These are phyloP conservation scores for Whalleya microplaca DNA, from an alignment of 2,329 filamentous ascomycete genomes.

Conservation along the genomic window DNA sequence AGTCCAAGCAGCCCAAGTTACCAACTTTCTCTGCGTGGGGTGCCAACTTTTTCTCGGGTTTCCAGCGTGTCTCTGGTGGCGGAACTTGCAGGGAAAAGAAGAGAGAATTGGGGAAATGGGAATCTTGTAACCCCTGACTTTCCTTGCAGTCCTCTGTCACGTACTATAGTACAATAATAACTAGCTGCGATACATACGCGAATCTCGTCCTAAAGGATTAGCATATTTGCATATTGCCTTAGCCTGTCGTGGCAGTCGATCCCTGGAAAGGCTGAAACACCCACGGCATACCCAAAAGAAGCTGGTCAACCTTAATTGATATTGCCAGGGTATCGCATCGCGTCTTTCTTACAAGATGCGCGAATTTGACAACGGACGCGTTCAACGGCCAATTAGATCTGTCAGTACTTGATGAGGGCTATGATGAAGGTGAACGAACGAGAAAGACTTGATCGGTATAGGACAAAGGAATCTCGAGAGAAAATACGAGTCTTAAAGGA, in stretches of 20 bases:
- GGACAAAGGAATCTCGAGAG: slow-evolving; percentile 3
- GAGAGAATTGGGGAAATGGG: slow-evolving; percentile 8
- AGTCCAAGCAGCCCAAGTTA: slow-evolving; percentile 4
- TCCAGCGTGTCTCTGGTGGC: not conserved
- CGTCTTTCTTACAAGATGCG: slow-evolving; percentile 3
- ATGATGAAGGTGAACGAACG: not conserved
- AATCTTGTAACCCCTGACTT: slow-evolving; percentile 2
- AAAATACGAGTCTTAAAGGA: not conserved
- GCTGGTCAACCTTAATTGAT: slow-evolving; percentile 18
- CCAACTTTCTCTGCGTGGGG: slow-evolving; percentile 3
- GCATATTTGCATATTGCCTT: slow-evolving; percentile 14
- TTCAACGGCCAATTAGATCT: not conserved
- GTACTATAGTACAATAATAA: no score
- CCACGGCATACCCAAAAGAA: slow-evolving; percentile 18
- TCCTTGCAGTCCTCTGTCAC: no score
- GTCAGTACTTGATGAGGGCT: not conserved
- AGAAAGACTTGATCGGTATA: slow-evolving; percentile 1
- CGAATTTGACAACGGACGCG: not conserved
- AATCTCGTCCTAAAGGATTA: not conserved
- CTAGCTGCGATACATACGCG: not conserved
- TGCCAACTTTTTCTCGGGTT: slow-evolving; percentile 13
- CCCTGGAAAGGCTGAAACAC: slow-evolving; percentile 25
- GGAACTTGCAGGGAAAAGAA: slow-evolving; percentile 11
- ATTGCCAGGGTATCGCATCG: slow-evolving; percentile 13
- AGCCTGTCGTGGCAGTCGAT: slow-evolving; percentile 21